Base-by-base conservation (phyloP, 768 basidiomycete species). In the Udeniomyces megalosporus region DNA sequence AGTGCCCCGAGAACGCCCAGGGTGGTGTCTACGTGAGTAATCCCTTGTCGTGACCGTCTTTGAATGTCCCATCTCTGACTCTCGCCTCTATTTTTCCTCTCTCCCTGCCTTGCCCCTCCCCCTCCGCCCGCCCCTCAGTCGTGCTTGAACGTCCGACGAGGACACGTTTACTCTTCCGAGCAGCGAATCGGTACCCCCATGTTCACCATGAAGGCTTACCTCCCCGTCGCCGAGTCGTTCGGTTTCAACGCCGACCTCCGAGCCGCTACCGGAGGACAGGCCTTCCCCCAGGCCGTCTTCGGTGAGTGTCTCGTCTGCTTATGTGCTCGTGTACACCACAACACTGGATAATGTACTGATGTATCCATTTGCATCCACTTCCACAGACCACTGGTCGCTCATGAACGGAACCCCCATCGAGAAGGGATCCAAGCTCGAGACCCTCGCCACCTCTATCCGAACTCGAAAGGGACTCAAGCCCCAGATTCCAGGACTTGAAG, bases 161-260 rank as follows among this genome's bases (percentile, higher is more conserved):
- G 93, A 67, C 91, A 95, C 74, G 93, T 99, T 66, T 93, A 92
- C 82, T 86, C 85, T 69, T 88, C 96, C 76, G 93, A 96, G 76
- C 95, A 97, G 77, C 80, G 92, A 71, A 79, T 83, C 3, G 93
- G 95, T 78, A 99, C 95, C 20, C 95, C 95, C 66, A 95, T 96
- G 90, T 93, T 93, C 84, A 97, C 86, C 51, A 85, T 99, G 77
- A 97, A 95, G 82, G 91, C 91, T 28, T 72, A 71, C 71, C 67
- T 72, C 44, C 71, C 69, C 68, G 69, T 71, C 62, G 66, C 73
- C 67, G 73, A 75, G 69, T 75, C 74, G 34, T 93, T 95, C 78
- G 92, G 93, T 69, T 97, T 97, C 85, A 97, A 91, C 76, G 88
- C 86, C 69, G 91, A 88, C 70, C 84, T 99, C 60, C 86, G 93